Percentiles rank a stretch among this genome's conserved stretches.
These are phyloP conservation scores for Pythium scleroteichum DNA, from an alignment of 352 stramenopile genomes.

Conservation along the genomic window DNA sequence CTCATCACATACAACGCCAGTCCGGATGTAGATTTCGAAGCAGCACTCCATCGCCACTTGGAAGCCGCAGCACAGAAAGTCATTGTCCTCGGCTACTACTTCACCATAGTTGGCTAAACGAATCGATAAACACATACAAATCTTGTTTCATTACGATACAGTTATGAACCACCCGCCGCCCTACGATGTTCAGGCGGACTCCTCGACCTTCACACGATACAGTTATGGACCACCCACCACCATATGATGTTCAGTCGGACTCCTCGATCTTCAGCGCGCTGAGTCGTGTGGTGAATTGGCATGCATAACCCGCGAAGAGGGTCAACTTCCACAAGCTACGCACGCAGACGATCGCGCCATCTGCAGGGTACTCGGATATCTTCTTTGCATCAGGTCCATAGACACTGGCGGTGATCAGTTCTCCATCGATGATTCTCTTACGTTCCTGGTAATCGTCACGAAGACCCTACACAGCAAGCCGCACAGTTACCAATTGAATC, in stretches of 20 bases:
- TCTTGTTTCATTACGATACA: no score
- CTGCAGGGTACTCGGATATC: neutral
- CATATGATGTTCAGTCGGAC: neutral
- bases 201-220: neutral
- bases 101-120: no score
- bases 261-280: neutral
- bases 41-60: neutral
- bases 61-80: neutral
- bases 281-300: constrained; percentile 3
- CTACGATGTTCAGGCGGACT: neutral
- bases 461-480: neutral
- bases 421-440: neutral
- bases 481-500: no score
- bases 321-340: neutral
- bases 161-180: no score
- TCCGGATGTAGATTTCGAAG: neutral
- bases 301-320: neutral
- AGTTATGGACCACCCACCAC: no score
- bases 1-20: neutral
- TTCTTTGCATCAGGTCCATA: neutral
- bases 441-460: neutral
- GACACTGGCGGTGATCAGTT: constrained; percentile 1
- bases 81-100: no score
- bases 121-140: no score
- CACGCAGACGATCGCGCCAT: neutral